Evolutionary conservation across 1,284 basidiomycete genomes (phyloP), one percentile per base, ranked within the genome.

Genomic region (Coniophora puteana): DNA sequence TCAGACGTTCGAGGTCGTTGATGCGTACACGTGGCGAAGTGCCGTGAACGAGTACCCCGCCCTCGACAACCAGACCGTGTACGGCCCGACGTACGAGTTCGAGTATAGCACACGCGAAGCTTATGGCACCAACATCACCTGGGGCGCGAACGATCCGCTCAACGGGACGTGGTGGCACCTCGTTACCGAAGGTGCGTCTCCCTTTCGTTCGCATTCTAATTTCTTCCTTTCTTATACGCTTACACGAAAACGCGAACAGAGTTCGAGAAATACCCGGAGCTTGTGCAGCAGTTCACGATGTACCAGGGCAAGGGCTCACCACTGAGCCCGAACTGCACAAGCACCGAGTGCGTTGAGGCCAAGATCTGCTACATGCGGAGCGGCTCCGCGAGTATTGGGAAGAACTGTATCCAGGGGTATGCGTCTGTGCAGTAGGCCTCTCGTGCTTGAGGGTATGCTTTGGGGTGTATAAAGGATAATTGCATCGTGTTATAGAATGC

Each of bases 81-180:
- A 72, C 43, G 88, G 87, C 5, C 89, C 87, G 4, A 72, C 76
- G 1, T 91, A 73, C 53, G 57, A 65, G 26, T 78, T 80, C 49
- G 84, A 89, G 59, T 90, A 91, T 58, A 82, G 68, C 49, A 81
- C 86, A 6, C 76, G 89, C 25, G 66, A 75, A 31, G 68, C 81
- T 0, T 91, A 89, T 45, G 84, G 83, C 20, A 57, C 56, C 34
- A 78, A 66, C 47, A 77, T 89, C 38, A 53, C 68, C 0, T 91
- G 89, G 89, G 72, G 74, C 5, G 54, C 61, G 4, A 68, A 70
- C 36, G 85, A 86, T 46, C 87, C 88, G 0, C 61, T 91, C 42
- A 91, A 91, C 51, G 85, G 83, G 13, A 89, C 88, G 5, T 91
- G 84, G 79, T 91, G 87, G 86, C 85, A 89, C 51, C 72, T 63